These are phyloP conservation scores for Xylariaceae sp. DNA, from an alignment of 2,329 filamentous ascomycete genomes.

Conservation along the genomic window DNA sequence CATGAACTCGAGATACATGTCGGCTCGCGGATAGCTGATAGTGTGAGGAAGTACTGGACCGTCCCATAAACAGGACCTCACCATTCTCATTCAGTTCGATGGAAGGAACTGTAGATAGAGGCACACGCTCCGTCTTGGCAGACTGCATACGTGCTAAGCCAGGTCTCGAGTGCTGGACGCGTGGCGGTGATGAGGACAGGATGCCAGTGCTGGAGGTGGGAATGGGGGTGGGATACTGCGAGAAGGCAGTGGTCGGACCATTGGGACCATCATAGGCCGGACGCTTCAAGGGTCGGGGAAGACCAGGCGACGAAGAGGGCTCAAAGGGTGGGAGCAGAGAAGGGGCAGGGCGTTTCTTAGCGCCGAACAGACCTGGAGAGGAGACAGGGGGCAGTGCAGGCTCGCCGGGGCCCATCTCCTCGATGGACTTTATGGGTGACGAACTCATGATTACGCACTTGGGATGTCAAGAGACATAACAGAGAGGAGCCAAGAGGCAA, in stretches of 20 bases:
- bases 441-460: constrained; percentile 26
- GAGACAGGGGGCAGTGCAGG: constrained; percentile 32
- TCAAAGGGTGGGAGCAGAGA: constrained; percentile 75
- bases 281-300: constrained; percentile 65
- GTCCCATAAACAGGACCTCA: constrained; percentile 77
- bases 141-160: constrained; percentile 57
- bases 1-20: constrained; percentile 87
- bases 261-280: constrained; percentile 44
- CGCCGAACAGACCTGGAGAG: constrained; percentile 36
- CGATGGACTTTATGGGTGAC: constrained; percentile 27
- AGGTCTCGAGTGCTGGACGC: constrained; percentile 42
- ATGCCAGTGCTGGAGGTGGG: constrained; percentile 93
- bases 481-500: constrained; percentile 18
- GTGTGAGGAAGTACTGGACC: constrained; percentile 92
- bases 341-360: constrained; percentile 62
- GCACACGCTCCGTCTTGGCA: constrained; percentile 68
- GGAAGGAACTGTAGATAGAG: constrained; percentile 76
- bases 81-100: constrained; percentile 77
- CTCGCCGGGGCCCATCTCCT: constrained; percentile 35
- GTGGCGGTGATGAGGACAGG: constrained; percentile 77
- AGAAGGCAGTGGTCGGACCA: constrained; percentile 43
- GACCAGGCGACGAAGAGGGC: constrained; percentile 69
- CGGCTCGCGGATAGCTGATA: constrained; percentile 91
- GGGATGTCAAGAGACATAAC: constrained; percentile 24
- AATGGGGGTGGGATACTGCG: constrained; percentile 86